Base-by-base conservation (phyloP, 306 rosid genomes). In the Rosa rugosa region DNA sequence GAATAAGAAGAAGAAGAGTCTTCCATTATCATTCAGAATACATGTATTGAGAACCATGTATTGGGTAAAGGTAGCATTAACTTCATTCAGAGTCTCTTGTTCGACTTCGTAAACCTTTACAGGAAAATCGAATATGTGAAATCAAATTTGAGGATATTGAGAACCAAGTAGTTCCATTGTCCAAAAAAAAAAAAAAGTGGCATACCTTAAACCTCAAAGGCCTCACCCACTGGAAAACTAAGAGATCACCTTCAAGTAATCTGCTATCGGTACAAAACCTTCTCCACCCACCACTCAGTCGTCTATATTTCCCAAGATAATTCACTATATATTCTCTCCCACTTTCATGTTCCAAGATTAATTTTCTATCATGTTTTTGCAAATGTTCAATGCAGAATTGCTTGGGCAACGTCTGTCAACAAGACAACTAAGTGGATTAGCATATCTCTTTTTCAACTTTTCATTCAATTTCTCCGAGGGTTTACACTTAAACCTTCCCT, bases 81-180 rank as follows among this genome's bases (percentile, higher is more conserved):
- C 51, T n/a, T 82, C 80, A 34, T 70, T 72, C 4, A 76, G 20
- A 20, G 41, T 75, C 56, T 72, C 66, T 25, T 72, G 75, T 82
- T 85, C 76, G 67, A 86, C 64, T 72, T 82, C 84, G 80, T 80
- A 84, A 16, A 88, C 90, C 92, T 86, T 25, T 20, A 71, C 44
- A 25, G 13, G 42, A 71, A 51, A 51, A 17, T 38, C 3, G 3
- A 12, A 51, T 51, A 27, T 22, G 42, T 27, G 34, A 20, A 34
- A 63, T 66, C 31, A 23, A 40, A 47, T 62, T 23, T 13, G 7
- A 38, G 31, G 23, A 40, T 27, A 47, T 16, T 27, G 14, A 46
- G 40, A 70, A 23, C 40, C 57, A 70, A 22, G 10, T 1, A 1
- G 47, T 44, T 44, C 11, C 8, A 44, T 31, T 31, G 34, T 31